A percentile compares a stretch with the other conserved stretches of the same genome.
These are phyloP conservation scores for Didymella arachidicola DNA, from an alignment of 2,329 filamentous ascomycete species.

Conservation along the genomic window DNA sequence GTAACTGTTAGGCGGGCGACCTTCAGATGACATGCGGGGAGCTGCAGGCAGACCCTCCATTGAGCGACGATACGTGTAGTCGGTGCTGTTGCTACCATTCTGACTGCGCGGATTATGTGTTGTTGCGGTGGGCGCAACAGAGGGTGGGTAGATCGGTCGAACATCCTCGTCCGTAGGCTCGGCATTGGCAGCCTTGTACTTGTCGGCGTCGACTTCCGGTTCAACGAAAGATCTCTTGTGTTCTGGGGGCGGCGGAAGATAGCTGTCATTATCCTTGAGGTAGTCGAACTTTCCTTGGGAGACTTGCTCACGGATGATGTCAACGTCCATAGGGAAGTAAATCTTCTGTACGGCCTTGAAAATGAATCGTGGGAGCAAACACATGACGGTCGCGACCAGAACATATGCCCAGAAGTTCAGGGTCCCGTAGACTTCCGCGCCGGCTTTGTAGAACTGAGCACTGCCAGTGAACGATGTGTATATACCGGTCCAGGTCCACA, in stretches of 20 bases:
- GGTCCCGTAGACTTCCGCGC: slow-evolving; percentile 78
- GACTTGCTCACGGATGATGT: slow-evolving; percentile 94
- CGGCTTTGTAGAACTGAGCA: slow-evolving; percentile 77
- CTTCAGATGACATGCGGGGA: slow-evolving; percentile 45
- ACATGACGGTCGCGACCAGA: slow-evolving; percentile 79
- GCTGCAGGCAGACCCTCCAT: slow-evolving; percentile 42
- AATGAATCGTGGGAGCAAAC: slow-evolving; percentile 85
- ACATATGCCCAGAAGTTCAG: slow-evolving; percentile 88
- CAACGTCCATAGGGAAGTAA: slow-evolving; percentile 88
- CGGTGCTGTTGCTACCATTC: slow-evolving; percentile 92
- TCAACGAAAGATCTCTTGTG: slow-evolving; percentile 60
- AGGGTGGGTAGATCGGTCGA: slow-evolving; percentile 92
- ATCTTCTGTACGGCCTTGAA: slow-evolving; percentile 92
- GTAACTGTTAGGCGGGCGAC: slow-evolving; percentile 20
- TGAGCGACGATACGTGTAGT: slow-evolving; percentile 70
- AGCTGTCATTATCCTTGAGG: slow-evolving; percentile 65
- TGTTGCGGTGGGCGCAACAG: slow-evolving; percentile 74
- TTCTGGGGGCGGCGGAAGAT: slow-evolving; percentile 53
- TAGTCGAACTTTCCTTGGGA: slow-evolving; percentile 82
- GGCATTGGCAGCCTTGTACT: slow-evolving; percentile 52
- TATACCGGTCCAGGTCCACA: slow-evolving; percentile 96
- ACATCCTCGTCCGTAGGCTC: slow-evolving; percentile 79
- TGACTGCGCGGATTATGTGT: slow-evolving; percentile 80
- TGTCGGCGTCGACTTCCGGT: slow-evolving; percentile 61
- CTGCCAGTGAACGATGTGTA: slow-evolving; percentile 71